A percentile compares a stretch with the other conserved stretches of the same genome.
Conservation (phyloP, 345 rosid genomes). For the Leavenworthia alabamica region DNA sequence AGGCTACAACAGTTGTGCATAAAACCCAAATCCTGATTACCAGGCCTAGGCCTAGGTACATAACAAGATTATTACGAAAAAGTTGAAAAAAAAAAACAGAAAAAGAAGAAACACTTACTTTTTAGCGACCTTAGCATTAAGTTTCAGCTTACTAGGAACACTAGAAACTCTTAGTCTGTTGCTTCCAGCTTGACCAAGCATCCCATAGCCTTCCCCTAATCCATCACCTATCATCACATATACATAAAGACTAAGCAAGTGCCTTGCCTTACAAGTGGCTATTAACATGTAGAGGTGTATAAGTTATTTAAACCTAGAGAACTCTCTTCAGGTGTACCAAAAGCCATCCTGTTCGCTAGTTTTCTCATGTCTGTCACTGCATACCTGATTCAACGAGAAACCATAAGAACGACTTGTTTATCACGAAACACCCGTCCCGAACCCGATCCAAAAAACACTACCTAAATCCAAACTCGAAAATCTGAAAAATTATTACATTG, state of each 20-base stretch:
- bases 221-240: slow-evolving; percentile 68
- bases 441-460: too few relatives aligned
- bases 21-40: too few relatives aligned
- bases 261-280: neutral
- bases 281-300: neutral
- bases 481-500: too few relatives aligned
- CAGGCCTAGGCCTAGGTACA: too few relatives aligned
- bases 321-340: slow-evolving; percentile 94
- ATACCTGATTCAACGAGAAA: slow-evolving; percentile 43
- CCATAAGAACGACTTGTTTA: too few relatives aligned
- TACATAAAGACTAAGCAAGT: neutral
- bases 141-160: slow-evolving; percentile 90
- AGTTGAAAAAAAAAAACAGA: neutral
- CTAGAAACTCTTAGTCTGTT: slow-evolving; percentile 84
- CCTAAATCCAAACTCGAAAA: too few relatives aligned
- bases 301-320: slow-evolving; percentile 57
- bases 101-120: slow-evolving; percentile 39
- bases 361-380: slow-evolving; percentile 96
- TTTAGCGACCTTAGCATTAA: slow-evolving; percentile 87
- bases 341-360: slow-evolving; percentile 94
- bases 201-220: slow-evolving; percentile 95
- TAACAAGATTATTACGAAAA: neutral
- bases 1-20: too few relatives aligned
- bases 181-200: slow-evolving; percentile 99
- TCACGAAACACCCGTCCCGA: too few relatives aligned